Evolutionary conservation across 257 asterid genomes (phyloP).

Genomic region (Cynanchum wilfordii): DNA sequence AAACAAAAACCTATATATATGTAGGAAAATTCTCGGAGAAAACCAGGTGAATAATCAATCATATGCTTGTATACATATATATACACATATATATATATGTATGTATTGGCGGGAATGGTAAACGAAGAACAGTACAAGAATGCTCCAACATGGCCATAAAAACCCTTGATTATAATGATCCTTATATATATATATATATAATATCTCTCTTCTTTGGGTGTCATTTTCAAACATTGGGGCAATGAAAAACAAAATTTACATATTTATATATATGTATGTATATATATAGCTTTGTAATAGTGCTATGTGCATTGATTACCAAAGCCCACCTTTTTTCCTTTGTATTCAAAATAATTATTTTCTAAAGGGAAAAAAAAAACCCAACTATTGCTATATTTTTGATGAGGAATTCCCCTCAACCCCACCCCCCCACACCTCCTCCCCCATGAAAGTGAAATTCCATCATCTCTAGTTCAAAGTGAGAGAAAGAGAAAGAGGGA

Average conservation of each 20-base stretch:
- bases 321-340: constrained; percentile 18
- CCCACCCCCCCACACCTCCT: too few relatives aligned
- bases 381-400: constrained; percentile 30
- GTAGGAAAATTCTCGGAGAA: background rate
- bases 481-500: constrained; percentile 5
- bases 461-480: constrained; percentile 71
- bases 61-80: too few relatives aligned
- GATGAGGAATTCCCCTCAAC: background rate
- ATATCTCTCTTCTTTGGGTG: constrained; percentile 15
- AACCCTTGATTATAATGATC: too few relatives aligned
- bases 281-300: constrained; percentile 30
- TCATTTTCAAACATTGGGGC: constrained; percentile 47
- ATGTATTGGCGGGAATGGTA: too few relatives aligned
- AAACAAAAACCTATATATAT: too few relatives aligned
- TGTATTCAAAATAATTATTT: constrained; percentile 15
- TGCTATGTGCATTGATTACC: constrained; percentile 42
- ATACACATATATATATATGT: too few relatives aligned
- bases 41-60: too few relatives aligned
- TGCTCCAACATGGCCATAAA: background rate
- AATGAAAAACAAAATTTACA: constrained; percentile 33
- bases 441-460: constrained; percentile 46
- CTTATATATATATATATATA: too few relatives aligned
- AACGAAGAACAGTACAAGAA: constrained; percentile 3
- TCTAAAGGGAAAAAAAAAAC: background rate
- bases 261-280: background rate